A percentile compares a stretch with the other conserved stretches of the same genome.
These are phyloP conservation scores for Beauveria brongniartii DNA, from an alignment of 2,329 filamentous ascomycete species.

Conservation along the genomic window DNA sequence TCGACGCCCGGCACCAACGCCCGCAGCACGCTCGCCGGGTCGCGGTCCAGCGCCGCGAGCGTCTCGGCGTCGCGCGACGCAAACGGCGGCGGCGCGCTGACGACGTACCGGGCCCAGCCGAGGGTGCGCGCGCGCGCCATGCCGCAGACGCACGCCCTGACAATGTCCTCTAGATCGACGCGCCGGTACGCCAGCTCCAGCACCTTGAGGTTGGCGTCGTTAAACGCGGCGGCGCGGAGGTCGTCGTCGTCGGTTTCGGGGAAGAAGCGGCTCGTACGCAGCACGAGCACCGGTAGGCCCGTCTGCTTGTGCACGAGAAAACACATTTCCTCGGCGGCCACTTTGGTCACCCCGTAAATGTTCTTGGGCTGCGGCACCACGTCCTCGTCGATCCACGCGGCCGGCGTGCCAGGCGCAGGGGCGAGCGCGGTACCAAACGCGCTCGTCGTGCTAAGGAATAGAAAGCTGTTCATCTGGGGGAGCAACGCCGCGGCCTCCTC, in stretches of 20 bases:
- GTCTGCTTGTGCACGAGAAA: constrained; percentile 31
- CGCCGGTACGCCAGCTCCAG: constrained; percentile 39
- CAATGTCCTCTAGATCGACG: constrained; percentile 36
- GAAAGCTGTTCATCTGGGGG: constrained; percentile 28
- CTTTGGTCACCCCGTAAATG: constrained; percentile 41
- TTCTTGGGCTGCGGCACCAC: constrained; percentile 36
- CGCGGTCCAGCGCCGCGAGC: constrained; percentile 25
- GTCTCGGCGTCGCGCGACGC: constrained; percentile 19
- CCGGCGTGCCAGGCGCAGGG: constrained; percentile 26
- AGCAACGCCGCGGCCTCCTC: constrained; percentile 27
- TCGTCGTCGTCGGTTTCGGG: constrained; percentile 39
- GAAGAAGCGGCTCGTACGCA: constrained; percentile 42
- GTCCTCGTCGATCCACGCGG: constrained; percentile 36
- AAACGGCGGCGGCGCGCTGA: constrained; percentile 32
- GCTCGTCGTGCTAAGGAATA: constrained; percentile 40
- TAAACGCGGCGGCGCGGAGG: constrained; percentile 24
- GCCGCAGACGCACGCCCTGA: constrained; percentile 31
- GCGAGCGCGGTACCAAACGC: constrained; percentile 33
- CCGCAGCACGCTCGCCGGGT: constrained; percentile 24
- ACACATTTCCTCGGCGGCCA: constrained; percentile 40
- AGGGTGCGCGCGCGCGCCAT: constrained; percentile 26
- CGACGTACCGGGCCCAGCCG: constrained; percentile 33
- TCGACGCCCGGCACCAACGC: background rate
- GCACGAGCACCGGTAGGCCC: constrained; percentile 31
- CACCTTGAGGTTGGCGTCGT: constrained; percentile 38